These are phyloP conservation scores for Fraxinus cuspidata DNA, from an alignment of 257 asterid species.

Conservation along the genomic window DNA sequence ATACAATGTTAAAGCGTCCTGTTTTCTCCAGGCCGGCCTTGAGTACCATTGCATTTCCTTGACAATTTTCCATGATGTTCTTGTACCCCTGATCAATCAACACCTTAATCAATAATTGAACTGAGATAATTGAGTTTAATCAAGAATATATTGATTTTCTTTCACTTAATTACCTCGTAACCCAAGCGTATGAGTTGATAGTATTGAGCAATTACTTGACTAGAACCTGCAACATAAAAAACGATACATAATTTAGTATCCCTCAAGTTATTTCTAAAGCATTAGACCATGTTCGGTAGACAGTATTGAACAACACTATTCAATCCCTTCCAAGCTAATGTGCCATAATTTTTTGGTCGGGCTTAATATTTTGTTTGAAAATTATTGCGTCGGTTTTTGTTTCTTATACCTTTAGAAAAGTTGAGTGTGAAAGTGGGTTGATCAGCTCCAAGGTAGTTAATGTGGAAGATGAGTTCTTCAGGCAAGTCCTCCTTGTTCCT, in stretches of 20 bases:
- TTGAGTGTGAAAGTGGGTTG: conserved; percentile 97
- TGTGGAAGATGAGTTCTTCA: conserved; percentile 85
- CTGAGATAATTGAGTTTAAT: not conserved
- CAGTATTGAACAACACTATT: not conserved
- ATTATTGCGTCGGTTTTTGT: not conserved
- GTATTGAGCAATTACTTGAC: conserved; percentile 88
- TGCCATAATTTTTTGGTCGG: not conserved
- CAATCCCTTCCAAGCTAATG: not conserved
- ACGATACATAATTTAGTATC: not conserved
- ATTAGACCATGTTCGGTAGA: not conserved
- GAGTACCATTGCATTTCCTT: conserved; percentile 68
- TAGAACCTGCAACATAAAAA: conserved; percentile 57
- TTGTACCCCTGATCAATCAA: conserved; percentile 56
- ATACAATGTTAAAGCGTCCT: conserved; percentile 68
- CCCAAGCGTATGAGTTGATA: conserved; percentile 87
- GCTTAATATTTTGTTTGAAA: not conserved
- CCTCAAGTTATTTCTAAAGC: not conserved
- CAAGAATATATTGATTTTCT: not conserved
- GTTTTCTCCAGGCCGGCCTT: conserved; percentile 67
- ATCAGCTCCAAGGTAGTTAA: conserved; percentile 93
- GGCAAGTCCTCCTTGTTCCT: conserved; percentile 79
- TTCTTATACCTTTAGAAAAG: conserved; percentile 71
- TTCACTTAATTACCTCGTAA: conserved; percentile 47
- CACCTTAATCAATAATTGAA: not conserved
- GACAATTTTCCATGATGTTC: conserved; percentile 84